These are phyloP conservation scores for Sarcodon sp. DNA, from an alignment of 768 basidiomycete species.

Conservation along the genomic window DNA sequence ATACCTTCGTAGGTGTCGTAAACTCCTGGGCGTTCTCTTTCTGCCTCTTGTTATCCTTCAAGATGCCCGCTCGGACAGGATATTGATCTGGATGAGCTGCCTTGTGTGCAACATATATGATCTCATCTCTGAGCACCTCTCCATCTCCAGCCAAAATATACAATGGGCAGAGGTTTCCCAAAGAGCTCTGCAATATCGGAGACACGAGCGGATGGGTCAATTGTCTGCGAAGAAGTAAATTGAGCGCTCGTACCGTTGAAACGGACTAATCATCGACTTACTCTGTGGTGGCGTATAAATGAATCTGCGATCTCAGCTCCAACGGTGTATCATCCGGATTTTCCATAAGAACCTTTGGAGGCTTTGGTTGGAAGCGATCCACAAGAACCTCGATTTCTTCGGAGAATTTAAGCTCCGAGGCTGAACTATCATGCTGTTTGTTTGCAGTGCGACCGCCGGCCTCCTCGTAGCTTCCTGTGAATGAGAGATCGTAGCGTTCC, in stretches of 20 bases:
- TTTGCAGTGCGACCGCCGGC: too few species aligned
- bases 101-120: slow-evolving; percentile 67
- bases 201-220: slow-evolving; percentile 61
- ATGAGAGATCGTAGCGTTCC: not conserved
- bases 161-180: slow-evolving; percentile 67
- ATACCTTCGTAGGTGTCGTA: slow-evolving; percentile 37
- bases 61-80: slow-evolving; percentile 42
- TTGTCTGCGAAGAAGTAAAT: slow-evolving; percentile 21
- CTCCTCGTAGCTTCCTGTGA: not conserved
- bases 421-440: not conserved
- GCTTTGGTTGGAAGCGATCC: slow-evolving; percentile 36
- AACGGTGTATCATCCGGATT: slow-evolving; percentile 28
- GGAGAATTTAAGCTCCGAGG: not conserved
- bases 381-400: slow-evolving; percentile 4
- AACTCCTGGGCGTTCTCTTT: slow-evolving; percentile 36
- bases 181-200: slow-evolving; percentile 56
- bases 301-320: slow-evolving; percentile 53
- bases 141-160: slow-evolving; percentile 63
- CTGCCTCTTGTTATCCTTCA: slow-evolving; percentile 32
- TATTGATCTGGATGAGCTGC: slow-evolving; percentile 61
- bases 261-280: slow-evolving; percentile 19
- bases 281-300: slow-evolving; percentile 68
- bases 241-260: not conserved
- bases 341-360: slow-evolving; percentile 43
- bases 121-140: slow-evolving; percentile 69